Base-by-base conservation (phyloP, 1,284 basidiomycete genomes). In the Cystobasidium pallidum region DNA sequence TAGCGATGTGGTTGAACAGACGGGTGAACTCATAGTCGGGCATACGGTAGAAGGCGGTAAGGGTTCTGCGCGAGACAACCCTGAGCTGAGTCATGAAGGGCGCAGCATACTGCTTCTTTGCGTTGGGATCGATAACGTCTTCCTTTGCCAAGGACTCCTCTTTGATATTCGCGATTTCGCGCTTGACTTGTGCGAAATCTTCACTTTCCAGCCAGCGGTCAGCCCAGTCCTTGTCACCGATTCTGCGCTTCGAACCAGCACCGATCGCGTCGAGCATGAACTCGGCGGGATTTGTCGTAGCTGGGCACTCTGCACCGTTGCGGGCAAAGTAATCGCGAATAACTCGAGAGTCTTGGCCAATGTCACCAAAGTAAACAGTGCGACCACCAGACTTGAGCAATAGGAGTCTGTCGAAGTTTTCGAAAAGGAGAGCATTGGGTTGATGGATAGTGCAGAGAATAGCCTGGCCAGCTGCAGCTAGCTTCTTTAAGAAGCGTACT, bases 1-100 rank as follows among this genome's bases (percentile, higher is more conserved):
- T 86, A 26, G 76, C 75, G 4, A 78, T 41, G 71, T 80, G 79
- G 62, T 79, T 78, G 81, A 92, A 92, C 54, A 94, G 83, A 62
- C 92, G 87, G 57, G 88, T 92, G 83, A 90, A 91, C 71, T 83
- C 82, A 79, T 92, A 92, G 75, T 93, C 87, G 0, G 90, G 88
- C 17, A 88, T 91, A 71, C 93, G 84, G 90, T 90, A 94, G 36
- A 93, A 84, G 1, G 91, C 88, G 28, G 84, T 80, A 79, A 89
- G 88, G 79, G 93, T 92, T 62, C 94, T 85, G 41, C 83, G 75
- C 17, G 89, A 84, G 64, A 95, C 91, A 6, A 86, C 84, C 79
- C 86, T 85, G 76, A 96, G 83, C 81, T 97, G 94, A 79, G 88
- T 89, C 73, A 84, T 80, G 83, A 92, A 90, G 0, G 88, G 85